Base-by-base conservation (phyloP, 345 rosid species). In the rapeseed (Brassica napus) region DNA sequence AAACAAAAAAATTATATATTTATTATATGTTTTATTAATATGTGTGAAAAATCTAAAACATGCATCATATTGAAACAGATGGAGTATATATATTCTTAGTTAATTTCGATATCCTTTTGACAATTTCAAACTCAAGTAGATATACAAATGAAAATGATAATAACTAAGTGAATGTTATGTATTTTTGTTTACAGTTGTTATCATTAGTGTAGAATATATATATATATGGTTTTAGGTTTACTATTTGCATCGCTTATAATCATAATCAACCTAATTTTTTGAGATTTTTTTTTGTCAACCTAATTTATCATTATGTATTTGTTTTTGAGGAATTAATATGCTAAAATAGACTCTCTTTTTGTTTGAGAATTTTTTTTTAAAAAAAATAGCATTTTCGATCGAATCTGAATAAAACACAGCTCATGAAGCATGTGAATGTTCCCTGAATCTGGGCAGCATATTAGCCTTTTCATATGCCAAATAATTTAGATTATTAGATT, bases 371-470 rank as follows among this genome's bases (percentile, higher is more conserved):
- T 26, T 26, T 26, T 26, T 26, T 21, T 18, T 18, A 35, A 63
- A 59, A 32, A 60, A 35, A 6, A 8, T 6, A 9, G 39, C 31
- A 21, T 21, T 12, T 21, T 18, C 71, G 52, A 64, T 80, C 28
- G 21, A 75, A 74, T 74, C 57, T 34, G 18, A 7, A 60, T 32
- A 74, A 32, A 52, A 58, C 68, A 79, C 82, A 81, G 83, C 83
- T 81, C 83, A 75, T 80, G 80, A 57, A 42, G 79, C 88, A 86
- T 83, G 83, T 86, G 87, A 69, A 81, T 78, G 84, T 83, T 84
- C 85, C 90, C 92, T 64, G 82, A 85, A 80, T 80, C 77, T 67
- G 83, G 81, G 92, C 88, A 82, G 72, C 18, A 82, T 75, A 83
- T 81, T 73, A 83, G 89, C 83, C 81, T 69, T 75, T 57, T 60